A percentile compares a stretch with the other conserved stretches of the same genome.
Evolutionary conservation across 164 flowering plant species (phyloP).

Genomic region (Taxillus chinensis): DNA sequence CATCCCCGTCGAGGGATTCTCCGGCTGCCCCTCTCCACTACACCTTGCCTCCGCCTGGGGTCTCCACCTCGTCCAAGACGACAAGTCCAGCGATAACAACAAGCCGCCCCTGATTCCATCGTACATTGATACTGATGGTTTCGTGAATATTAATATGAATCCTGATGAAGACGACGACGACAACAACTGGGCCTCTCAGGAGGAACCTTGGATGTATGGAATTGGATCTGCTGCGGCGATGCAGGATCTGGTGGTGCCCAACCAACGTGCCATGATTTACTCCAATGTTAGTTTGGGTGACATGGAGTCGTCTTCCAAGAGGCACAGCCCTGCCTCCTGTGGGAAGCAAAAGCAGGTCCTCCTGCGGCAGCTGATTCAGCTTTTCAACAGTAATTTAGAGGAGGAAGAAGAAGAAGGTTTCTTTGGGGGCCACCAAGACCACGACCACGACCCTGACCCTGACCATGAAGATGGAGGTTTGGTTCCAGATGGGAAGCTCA

Average conservation of each 20-base stretch:
- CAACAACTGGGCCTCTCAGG: conserved; percentile 10
- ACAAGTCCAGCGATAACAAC: conserved; percentile 1
- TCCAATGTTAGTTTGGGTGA: conserved; percentile 2
- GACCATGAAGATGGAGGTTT: conserved; percentile 13
- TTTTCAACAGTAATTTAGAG: conserved; percentile 32
- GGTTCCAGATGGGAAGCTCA: conserved; percentile 21
- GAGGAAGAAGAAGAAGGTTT: conserved; percentile 18
- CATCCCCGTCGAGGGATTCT: conserved; percentile 38
- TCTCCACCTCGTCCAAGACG: conserved; percentile 22
- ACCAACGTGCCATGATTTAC: conserved; percentile 8
- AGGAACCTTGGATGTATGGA: conserved; percentile 14
- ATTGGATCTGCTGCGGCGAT: not conserved
- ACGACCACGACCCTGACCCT: too few relatives aligned
- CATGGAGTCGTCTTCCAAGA: conserved; percentile 11
- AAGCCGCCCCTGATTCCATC: too few relatives aligned
- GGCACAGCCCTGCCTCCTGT: conserved; percentile 16
- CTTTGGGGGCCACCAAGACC: conserved; percentile 6
- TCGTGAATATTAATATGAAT: too few relatives aligned
- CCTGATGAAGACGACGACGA: too few relatives aligned
- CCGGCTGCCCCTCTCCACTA: conserved; percentile 53
- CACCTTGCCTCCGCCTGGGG: conserved; percentile 54
- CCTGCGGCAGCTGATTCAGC: conserved; percentile 51
- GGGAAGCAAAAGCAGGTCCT: conserved; percentile 56
- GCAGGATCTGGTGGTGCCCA: conserved; percentile 53
- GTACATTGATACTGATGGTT: too few relatives aligned